Evolutionary conservation across 2,329 filamentous ascomycete species (phyloP).

Genomic region (Gnomoniopsis sp.): DNA sequence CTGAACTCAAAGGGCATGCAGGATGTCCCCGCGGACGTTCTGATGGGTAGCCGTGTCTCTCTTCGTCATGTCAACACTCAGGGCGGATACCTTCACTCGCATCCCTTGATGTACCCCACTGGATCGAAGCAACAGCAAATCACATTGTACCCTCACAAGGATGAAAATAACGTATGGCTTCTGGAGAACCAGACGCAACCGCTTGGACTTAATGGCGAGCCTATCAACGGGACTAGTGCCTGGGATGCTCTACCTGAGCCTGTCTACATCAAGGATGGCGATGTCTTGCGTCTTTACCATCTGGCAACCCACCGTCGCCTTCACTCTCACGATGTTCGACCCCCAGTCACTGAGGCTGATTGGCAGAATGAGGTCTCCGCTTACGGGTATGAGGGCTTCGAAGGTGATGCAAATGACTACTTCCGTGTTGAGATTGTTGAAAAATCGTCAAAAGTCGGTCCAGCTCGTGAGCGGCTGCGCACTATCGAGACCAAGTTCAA

Average conservation of each 20-base stretch:
- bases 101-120: constrained; percentile 94
- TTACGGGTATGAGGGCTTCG: constrained; percentile 95
- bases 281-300: constrained; percentile 81
- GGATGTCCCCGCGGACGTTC: constrained; percentile 88
- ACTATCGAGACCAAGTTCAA: constrained; percentile 97
- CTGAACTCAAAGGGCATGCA: constrained; percentile 96
- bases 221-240: constrained; percentile 75
- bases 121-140: constrained; percentile 99
- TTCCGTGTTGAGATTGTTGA: constrained; percentile 96
- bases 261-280: constrained; percentile 72
- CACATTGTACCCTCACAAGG: constrained; percentile 97
- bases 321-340: constrained; percentile 92
- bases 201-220: constrained; percentile 68
- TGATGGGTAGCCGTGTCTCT: constrained; percentile 79
- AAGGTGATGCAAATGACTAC: constrained; percentile 92
- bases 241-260: constrained; percentile 73
- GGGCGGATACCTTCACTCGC: constrained; percentile 95
- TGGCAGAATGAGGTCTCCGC: constrained; percentile 97
- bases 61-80: constrained; percentile 96
- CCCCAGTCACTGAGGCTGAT: constrained; percentile 80
- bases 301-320: constrained; percentile 78
- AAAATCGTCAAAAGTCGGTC: constrained; percentile 73
- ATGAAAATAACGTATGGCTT: constrained; percentile 94
- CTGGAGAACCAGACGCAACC: constrained; percentile 97
- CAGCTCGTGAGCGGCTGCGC: constrained; percentile 79